Percentiles rank a stretch among this genome's conserved stretches.
Conservation (phyloP, 306 rosid genomes). For the Trifolium fragiferum region DNA sequence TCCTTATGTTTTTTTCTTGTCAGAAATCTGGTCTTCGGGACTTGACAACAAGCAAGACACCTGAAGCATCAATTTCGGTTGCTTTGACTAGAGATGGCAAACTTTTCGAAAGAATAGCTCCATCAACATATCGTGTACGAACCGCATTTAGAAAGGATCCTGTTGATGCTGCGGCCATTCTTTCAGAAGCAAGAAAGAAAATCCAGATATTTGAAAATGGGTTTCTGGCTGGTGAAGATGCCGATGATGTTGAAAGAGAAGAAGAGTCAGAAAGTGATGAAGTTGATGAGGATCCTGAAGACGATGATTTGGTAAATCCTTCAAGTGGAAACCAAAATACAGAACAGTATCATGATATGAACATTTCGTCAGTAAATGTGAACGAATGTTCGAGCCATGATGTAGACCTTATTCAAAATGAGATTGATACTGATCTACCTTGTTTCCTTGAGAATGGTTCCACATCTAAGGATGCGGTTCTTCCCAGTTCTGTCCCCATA, state of each 20-base stretch:
- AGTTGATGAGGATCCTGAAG: slow-evolving; percentile 96
- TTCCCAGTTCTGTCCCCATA: slow-evolving; percentile 47
- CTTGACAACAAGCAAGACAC: slow-evolving; percentile 96
- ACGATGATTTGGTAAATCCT: slow-evolving; percentile 74
- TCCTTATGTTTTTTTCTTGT: slow-evolving; percentile 32
- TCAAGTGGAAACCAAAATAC: slow-evolving; percentile 54
- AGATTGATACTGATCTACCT: slow-evolving; percentile 58
- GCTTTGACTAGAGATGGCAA: slow-evolving; percentile 98
- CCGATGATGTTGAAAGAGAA: slow-evolving; percentile 88
- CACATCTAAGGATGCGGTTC: slow-evolving; percentile 49
- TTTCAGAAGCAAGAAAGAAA: slow-evolving; percentile 92
- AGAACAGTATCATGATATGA: slow-evolving; percentile 55
- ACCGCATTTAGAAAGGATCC: slow-evolving; percentile 93
- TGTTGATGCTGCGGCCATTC: slow-evolving; percentile 84
- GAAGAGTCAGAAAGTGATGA: slow-evolving; percentile 96
- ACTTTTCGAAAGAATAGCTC: slow-evolving; percentile 98
- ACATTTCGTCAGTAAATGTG: slow-evolving; percentile 58
- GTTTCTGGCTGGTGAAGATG: slow-evolving; percentile 84
- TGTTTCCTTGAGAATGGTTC: slow-evolving; percentile 60
- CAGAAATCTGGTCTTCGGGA: slow-evolving; percentile 99
- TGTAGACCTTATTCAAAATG: slow-evolving; percentile 58
- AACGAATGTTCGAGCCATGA: slow-evolving; percentile 56
- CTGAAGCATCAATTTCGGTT: slow-evolving; percentile 99
- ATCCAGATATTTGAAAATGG: slow-evolving; percentile 96
- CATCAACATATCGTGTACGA: slow-evolving; percentile 96